Evolutionary conservation across 108 stramenopile genomes (phyloP), one percentile per base, ranked within the genome.

Genomic region (Cyclotella sp.): DNA sequence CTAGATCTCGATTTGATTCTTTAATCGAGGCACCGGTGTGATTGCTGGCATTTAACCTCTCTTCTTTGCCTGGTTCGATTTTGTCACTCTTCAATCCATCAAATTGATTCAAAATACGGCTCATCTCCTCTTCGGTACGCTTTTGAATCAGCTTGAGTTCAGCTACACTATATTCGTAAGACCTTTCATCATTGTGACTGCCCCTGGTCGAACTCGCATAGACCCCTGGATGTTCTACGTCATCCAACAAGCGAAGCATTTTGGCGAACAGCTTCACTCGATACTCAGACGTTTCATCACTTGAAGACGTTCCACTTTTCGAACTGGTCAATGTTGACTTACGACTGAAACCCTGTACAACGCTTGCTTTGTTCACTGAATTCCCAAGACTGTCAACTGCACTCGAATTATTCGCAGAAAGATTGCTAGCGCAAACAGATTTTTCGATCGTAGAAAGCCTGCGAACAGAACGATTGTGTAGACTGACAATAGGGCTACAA

Each of bases 61-160:
- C 63, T 64, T 15, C 3, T 16, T 19, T 16, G 9, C 1, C 41
- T 44, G 46, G 9, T 68, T 61, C 34, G 30, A 7, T 14, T 22
- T 45, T 27, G 29, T 57, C 14, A 30, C 51, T 64, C 30, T 63
- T 55, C 12, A 40, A 41, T 24, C 40, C 41, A 26, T 75, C 54
- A 27, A 41, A 70, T 41, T 63, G 61, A 53, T 53, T 29, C 34
- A 72, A 29, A 28, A 72, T 66, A 10, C 54, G 59, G 54, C 63
- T 66, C 63, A 78, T 72, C 44, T 78, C 70, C 44, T 64, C 70
- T 27, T 73, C 70, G 15, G 70, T 55, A 43, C 52, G 70, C 19
- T 65, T 63, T 26, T 78, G 70, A 53, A 72, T 78, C 29, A 78
- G 52, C 18, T 57, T 54, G 16, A 65, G 63, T 42, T 65, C 72